phyloP scores from a whole-genome alignment of 441 rosid genomes.

The Euphorbia celastroides region DNA sequence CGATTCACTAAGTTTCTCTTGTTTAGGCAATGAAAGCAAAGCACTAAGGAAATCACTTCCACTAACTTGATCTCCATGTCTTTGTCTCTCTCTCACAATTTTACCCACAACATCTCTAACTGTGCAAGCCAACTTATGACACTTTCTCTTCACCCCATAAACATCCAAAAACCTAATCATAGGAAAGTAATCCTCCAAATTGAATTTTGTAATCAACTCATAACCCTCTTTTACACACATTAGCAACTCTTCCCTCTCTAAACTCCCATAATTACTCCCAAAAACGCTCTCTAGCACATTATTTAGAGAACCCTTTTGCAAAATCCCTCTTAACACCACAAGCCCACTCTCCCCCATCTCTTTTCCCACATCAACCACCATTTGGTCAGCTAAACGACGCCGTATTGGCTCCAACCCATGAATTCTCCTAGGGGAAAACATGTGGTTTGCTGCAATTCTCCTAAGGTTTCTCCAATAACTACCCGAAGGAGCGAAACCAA shows the following conservation, averaged over 20 bases:
- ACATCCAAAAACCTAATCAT: constrained; percentile 40
- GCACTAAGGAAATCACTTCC: constrained; percentile 43
- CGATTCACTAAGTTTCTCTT: constrained; percentile 45
- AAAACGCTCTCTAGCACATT: constrained; percentile 53
- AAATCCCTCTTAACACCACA: constrained; percentile 33
- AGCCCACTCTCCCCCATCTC: constrained; percentile 27
- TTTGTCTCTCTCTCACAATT: constrained; percentile 37
- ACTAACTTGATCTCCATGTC: not conserved
- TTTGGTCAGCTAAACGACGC: constrained; percentile 31
- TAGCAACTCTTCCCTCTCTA: constrained; percentile 20
- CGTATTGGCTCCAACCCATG: constrained; percentile 32
- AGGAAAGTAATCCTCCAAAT: constrained; percentile 55
- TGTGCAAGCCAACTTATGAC: constrained; percentile 33
- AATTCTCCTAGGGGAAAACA: constrained; percentile 56
- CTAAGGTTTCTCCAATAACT: constrained; percentile 58
- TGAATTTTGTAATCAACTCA: constrained; percentile 39
- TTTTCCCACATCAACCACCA: constrained; percentile 22
- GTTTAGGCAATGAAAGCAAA: constrained; percentile 48
- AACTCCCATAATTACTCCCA: constrained; percentile 22
- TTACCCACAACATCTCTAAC: constrained; percentile 38
- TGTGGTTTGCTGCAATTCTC: constrained; percentile 39
- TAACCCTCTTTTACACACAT: constrained; percentile 58
- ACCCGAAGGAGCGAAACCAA: constrained; percentile 62
- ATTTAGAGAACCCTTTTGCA: constrained; percentile 40
- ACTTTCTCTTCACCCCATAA: constrained; percentile 54